phyloP scores from a whole-genome alignment of 2,329 filamentous ascomycete species.

The Colletotrichum paranaense region DNA sequence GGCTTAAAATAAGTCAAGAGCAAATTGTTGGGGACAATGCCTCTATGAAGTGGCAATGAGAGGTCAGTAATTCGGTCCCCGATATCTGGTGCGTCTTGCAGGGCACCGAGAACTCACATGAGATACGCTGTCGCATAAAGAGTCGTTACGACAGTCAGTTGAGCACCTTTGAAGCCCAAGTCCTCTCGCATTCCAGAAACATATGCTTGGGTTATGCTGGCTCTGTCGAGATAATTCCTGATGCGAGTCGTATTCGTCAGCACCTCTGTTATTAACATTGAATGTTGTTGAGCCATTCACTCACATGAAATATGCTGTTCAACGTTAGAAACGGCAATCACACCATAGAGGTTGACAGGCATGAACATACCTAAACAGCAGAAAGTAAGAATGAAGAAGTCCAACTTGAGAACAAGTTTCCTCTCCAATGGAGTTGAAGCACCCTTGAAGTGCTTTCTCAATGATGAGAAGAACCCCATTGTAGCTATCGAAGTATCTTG shows the following conservation, averaged over 20 bases:
- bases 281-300: background rate
- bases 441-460: slow-evolving; percentile 5
- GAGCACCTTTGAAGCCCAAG: slow-evolving; percentile 5
- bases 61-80: background rate
- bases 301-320: slow-evolving; percentile 4
- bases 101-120: background rate
- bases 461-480: background rate
- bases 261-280: background rate
- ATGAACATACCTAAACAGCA: background rate
- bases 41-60: background rate
- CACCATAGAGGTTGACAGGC: too few relatives aligned
- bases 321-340: too few relatives aligned
- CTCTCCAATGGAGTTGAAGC: background rate
- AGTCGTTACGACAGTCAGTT: slow-evolving; percentile 2
- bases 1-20: slow-evolving; percentile 10
- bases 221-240: slow-evolving; percentile 17
- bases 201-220: slow-evolving; percentile 14
- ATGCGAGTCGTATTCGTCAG: background rate
- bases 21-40: slow-evolving; percentile 12
- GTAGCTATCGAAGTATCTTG: background rate
- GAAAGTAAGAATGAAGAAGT: slow-evolving; percentile 20
- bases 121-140: slow-evolving; percentile 11
- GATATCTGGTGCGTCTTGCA: too few relatives aligned
- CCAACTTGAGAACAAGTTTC: slow-evolving; percentile 4
- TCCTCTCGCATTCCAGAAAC: slow-evolving; percentile 17